Conservation (phyloP, 306 rosid species). For the Casuarina equisetifolia region DNA sequence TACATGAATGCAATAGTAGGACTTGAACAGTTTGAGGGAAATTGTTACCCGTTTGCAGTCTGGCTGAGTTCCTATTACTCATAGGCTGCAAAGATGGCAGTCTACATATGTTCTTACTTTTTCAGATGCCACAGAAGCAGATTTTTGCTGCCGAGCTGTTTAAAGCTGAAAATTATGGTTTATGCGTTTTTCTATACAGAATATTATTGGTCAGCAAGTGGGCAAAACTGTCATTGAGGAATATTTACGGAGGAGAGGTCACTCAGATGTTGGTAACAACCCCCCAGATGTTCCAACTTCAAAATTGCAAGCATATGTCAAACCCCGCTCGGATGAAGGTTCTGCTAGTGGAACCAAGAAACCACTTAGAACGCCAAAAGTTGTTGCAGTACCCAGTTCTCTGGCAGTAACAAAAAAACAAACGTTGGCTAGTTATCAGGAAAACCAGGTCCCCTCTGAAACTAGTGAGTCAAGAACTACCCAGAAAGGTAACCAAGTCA, state of each 20-base stretch:
- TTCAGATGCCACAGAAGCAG: background rate
- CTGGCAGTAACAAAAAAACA: conserved; percentile 46
- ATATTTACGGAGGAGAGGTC: conserved; percentile 64
- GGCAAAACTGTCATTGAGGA: conserved; percentile 82
- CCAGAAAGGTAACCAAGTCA: conserved; percentile 60
- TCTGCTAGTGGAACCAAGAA: conserved; percentile 59
- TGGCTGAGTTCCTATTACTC: conserved; percentile 9
- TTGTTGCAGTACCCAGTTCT: conserved; percentile 27
- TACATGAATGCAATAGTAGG: background rate
- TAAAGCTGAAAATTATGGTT: conserved; percentile 10
- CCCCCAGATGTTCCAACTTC: conserved; percentile 44
- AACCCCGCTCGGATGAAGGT: conserved; percentile 64
- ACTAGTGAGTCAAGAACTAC: conserved; percentile 40
- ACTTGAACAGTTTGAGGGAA: background rate
- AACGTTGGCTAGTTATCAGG: conserved; percentile 32
- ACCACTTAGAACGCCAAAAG: conserved; percentile 52
- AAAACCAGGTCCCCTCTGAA: conserved; percentile 35
- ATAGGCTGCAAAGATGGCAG: background rate
- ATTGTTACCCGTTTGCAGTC: background rate
- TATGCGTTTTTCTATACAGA: conserved; percentile 46
- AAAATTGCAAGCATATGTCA: conserved; percentile 76
- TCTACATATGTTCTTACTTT: background rate
- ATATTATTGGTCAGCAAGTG: conserved; percentile 77
- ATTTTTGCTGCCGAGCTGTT: background rate
- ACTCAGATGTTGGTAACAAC: conserved; percentile 39